Percentiles rank a stretch among this genome's conserved stretches.
phyloP scores from a whole-genome alignment of 306 rosid genomes.

The Ammopiptanthus mongolicus region DNA sequence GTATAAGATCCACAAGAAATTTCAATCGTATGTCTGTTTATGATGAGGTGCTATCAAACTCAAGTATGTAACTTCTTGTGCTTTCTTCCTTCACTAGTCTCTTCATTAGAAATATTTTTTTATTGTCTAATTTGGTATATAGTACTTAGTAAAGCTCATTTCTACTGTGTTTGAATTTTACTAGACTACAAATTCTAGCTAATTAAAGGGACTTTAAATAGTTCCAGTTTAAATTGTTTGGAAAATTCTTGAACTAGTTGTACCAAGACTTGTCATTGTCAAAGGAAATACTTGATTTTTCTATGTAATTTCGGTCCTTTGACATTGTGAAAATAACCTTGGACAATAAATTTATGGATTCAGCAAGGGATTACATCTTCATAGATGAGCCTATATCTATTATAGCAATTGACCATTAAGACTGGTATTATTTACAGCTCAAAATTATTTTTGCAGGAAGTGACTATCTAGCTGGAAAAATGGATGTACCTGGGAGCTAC shows the following conservation, averaged over 20 bases:
- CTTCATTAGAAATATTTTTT: neutral
- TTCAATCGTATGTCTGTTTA: conserved; percentile 43
- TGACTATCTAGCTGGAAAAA: conserved; percentile 65
- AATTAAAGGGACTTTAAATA: neutral
- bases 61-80: conserved; percentile 40
- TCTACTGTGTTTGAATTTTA: neutral
- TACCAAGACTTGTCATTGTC: neutral
- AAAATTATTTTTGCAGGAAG: conserved; percentile 39
- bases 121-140: neutral
- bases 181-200: too few species aligned
- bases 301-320: neutral
- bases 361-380: neutral
- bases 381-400: neutral
- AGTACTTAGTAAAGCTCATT: neutral
- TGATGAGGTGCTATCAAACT: conserved; percentile 63
- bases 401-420: neutral
- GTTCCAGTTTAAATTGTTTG: neutral
- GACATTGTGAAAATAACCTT: neutral
- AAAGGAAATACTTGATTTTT: neutral
- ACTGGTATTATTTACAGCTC: neutral
- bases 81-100: neutral
- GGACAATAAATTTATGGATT: neutral
- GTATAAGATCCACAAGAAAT: conserved; percentile 45
- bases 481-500: conserved; percentile 55
- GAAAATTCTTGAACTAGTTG: too few species aligned